These are phyloP conservation scores for Colletotrichum spinosum DNA, from an alignment of 2,329 filamentous ascomycete species.

Conservation along the genomic window DNA sequence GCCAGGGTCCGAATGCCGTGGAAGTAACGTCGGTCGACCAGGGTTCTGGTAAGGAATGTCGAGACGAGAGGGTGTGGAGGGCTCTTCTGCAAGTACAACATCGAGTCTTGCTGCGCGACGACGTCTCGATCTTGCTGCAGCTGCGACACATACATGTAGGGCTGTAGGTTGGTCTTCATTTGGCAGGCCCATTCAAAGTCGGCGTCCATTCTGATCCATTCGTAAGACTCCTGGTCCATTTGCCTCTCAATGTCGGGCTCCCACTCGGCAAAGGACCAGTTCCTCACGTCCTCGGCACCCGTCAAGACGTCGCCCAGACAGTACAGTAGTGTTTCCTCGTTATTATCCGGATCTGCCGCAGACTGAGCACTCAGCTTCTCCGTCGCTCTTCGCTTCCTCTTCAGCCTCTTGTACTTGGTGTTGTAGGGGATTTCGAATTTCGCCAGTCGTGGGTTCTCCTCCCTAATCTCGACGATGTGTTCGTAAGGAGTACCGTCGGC, in stretches of 20 bases:
- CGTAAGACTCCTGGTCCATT: slow-evolving; percentile 97
- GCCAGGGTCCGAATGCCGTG: slow-evolving; percentile 92
- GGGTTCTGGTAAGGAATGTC: slow-evolving; percentile 87
- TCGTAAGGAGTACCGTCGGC: slow-evolving; percentile 98
- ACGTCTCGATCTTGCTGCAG: slow-evolving; percentile 97
- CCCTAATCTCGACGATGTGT: slow-evolving; percentile 95
- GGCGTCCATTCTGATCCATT: slow-evolving; percentile 98
- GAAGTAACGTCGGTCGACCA: slow-evolving; percentile 93
- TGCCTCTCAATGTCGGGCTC: slow-evolving; percentile 85
- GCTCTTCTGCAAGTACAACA: slow-evolving; percentile 77
- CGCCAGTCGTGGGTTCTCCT: slow-evolving; percentile 77
- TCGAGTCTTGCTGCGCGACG: slow-evolving; percentile 83
- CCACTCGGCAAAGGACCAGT: slow-evolving; percentile 92
- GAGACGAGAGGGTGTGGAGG: slow-evolving; percentile 85
- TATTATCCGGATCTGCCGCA: slow-evolving; percentile 62
- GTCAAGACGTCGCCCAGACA: slow-evolving; percentile 93
- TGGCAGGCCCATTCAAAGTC: slow-evolving; percentile 98
- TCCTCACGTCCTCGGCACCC: slow-evolving; percentile 80
- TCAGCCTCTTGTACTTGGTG: slow-evolving; percentile 97
- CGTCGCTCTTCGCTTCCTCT: slow-evolving; percentile 71
- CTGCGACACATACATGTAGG: slow-evolving; percentile 98
- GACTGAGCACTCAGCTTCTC: slow-evolving; percentile 69
- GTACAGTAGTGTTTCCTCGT: slow-evolving; percentile 88
- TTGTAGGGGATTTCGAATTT: slow-evolving; percentile 98
- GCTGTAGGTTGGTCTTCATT: slow-evolving; percentile 83